Conservation (phyloP, 2,329 filamentous ascomycete genomes). For the Pezicula carpinea region DNA sequence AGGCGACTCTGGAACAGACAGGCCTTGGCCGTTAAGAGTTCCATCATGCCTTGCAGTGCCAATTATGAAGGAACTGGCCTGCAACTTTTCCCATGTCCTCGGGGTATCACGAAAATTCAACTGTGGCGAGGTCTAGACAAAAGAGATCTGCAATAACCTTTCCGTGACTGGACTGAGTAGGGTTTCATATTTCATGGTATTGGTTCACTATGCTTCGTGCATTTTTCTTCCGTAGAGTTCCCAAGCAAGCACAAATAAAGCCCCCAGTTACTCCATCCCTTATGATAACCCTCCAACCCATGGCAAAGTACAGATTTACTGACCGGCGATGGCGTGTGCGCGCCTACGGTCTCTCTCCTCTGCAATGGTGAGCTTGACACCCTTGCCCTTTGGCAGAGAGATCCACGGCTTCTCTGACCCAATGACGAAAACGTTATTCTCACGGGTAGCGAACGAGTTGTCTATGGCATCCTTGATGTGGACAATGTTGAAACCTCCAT, state of each 20-base stretch:
- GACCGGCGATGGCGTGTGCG: slow-evolving; percentile 43
- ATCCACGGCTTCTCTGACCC: slow-evolving; percentile 99
- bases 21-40: too few species aligned
- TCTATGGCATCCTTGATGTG: slow-evolving; percentile 99
- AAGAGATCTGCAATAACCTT: slow-evolving; percentile 1
- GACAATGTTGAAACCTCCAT: slow-evolving; percentile 99
- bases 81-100: too few species aligned
- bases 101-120: too few species aligned
- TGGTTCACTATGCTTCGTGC: slow-evolving; percentile 27
- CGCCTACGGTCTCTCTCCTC: slow-evolving; percentile 99
- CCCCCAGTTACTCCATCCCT: slow-evolving; percentile 28
- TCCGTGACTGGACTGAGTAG: slow-evolving; percentile 8
- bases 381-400: slow-evolving; percentile 99
- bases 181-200: slow-evolving; percentile 25
- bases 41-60: too few species aligned
- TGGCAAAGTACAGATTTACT: slow-evolving; percentile 25
- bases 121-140: too few species aligned
- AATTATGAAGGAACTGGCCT: too few species aligned
- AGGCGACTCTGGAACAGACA: background rate
- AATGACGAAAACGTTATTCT: slow-evolving; percentile 99
- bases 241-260: slow-evolving; percentile 20
- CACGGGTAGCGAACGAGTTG: slow-evolving; percentile 99
- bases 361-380: slow-evolving; percentile 98
- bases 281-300: slow-evolving; percentile 19
- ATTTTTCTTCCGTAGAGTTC: slow-evolving; percentile 18